A percentile compares a stretch with the other conserved stretches of the same genome.
Evolutionary conservation across 805 yeast species (phyloP).

Genomic region (Candida orba): DNA sequence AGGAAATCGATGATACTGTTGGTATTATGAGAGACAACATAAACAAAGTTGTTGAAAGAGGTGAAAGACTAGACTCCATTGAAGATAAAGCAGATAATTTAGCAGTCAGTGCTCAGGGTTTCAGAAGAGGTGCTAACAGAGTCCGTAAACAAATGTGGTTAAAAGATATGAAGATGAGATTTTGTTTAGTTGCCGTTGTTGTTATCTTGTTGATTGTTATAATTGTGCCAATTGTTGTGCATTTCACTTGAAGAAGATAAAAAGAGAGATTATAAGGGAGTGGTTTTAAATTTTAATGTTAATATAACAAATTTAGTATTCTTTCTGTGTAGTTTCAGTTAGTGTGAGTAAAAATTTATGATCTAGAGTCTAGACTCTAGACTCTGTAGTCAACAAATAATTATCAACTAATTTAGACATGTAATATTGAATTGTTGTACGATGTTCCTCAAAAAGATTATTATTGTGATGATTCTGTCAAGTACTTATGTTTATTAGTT

Average conservation of each 20-base stretch:
- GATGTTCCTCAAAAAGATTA: no score
- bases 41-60: slow-evolving; percentile 88
- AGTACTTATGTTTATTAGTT: no score
- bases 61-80: slow-evolving; percentile 85
- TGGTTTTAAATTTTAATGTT: neutral
- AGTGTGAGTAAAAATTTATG: no score
- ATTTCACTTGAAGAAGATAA: slow-evolving; percentile 40
- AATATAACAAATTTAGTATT: no score
- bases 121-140: slow-evolving; percentile 93
- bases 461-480: no score
- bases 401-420: no score
- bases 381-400: no score
- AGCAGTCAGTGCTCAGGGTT: slow-evolving; percentile 88
- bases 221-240: slow-evolving; percentile 90
- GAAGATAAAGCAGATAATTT: slow-evolving; percentile 91
- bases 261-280: neutral
- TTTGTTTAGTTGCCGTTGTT: slow-evolving; percentile 77
- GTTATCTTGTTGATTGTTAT: slow-evolving; percentile 77
- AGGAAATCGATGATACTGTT: slow-evolving; percentile 91
- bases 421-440: no score
- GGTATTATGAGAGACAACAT: slow-evolving; percentile 97
- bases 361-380: no score
- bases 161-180: slow-evolving; percentile 94
- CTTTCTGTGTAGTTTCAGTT: no score
- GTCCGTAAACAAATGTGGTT: slow-evolving; percentile 99